Base-by-base conservation (phyloP, 495 filamentous ascomycete species). In the Aspergillus campestris region DNA sequence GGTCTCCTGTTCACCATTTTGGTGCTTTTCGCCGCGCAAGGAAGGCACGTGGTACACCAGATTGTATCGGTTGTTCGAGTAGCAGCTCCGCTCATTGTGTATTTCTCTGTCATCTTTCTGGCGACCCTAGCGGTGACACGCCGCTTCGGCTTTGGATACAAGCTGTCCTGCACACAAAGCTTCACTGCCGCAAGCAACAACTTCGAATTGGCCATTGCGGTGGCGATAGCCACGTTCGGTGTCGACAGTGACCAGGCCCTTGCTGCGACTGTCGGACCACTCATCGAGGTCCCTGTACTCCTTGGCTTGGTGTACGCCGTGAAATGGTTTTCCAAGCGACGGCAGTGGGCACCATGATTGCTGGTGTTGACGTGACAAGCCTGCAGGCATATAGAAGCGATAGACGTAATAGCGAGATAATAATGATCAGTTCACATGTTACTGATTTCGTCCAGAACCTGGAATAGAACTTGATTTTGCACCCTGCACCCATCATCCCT, bases 171-270 rank as follows among this genome's bases (percentile, higher is more conserved):
- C 8, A 94, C 90, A 8, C 91, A 95, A 67, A 87, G 86, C 54
- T 92, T 95, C 52, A 95, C 90, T 0, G 90, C 90, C 5, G 91
- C 90, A 3, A 95, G 89, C 60, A 96, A 96, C 51, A 95, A 95
- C 55, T 95, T 96, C 55, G 90, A 95, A 69, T 64, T 95, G 12
- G 90, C 90, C 0, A 94, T 96, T 65, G 90, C 90, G 1, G 89
- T 96, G 2, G 89, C 87, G 3, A 81, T 95, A 5, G 87, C 89
- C 3, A 81, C 83, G 3, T 95, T 83, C 67, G 90, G 90, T 0
- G 75, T 84, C 1, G 65, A 81, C 27, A 88, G 83, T 53, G 83
- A 90, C 36, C 86, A 95, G 58, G 90, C 89, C 0, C 66, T 95
- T 27, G 90, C 90, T n/a, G 72, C 85, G 8, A 95, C 89, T 1